Evolutionary conservation across 2,329 filamentous ascomycete species (phyloP).

Genomic region (Arthroderma sp.): DNA sequence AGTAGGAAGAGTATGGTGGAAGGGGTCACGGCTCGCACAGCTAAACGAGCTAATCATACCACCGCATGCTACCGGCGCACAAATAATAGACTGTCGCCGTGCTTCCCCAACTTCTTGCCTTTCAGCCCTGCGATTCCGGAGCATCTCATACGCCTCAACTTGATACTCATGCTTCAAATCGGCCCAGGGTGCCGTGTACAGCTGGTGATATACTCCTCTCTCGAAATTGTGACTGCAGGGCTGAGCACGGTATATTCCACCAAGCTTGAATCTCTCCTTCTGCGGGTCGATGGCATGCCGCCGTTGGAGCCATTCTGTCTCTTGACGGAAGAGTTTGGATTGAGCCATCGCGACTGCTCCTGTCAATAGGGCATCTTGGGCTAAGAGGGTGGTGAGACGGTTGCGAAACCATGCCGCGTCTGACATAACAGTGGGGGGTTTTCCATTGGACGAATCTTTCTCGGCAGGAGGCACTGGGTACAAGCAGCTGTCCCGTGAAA

Average conservation of each 20-base stretch:
- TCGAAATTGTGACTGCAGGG: slow-evolving; percentile 27
- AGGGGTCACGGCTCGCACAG: too few relatives aligned
- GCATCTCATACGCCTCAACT: slow-evolving; percentile 10
- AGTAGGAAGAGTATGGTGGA: too few relatives aligned
- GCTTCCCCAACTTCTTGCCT: neutral
- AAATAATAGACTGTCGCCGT: too few relatives aligned
- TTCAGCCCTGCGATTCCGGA: slow-evolving; percentile 9
- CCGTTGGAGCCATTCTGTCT: slow-evolving; percentile 25
- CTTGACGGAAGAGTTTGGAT: slow-evolving; percentile 15
- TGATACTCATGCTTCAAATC: slow-evolving; percentile 6
- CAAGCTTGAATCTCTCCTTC: slow-evolving; percentile 25
- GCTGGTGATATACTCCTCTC: slow-evolving; percentile 14
- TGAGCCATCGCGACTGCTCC: slow-evolving; percentile 27
- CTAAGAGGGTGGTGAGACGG: slow-evolving; percentile 23
- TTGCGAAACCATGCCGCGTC: slow-evolving; percentile 24
- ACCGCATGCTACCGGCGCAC: too few relatives aligned
- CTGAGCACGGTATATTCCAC: slow-evolving; percentile 32
- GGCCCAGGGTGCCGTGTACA: slow-evolving; percentile 14
- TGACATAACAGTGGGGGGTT: neutral
- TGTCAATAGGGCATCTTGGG: slow-evolving; percentile 19
- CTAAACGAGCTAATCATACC: too few relatives aligned
- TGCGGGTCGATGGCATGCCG: slow-evolving; percentile 8
- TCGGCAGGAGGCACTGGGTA: slow-evolving; percentile 16
- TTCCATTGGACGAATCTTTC: neutral
- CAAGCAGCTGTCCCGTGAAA: slow-evolving; percentile 22